Evolutionary conservation across 1,284 basidiomycete species (phyloP).

Genomic region (Ustilago shanxiensis): DNA sequence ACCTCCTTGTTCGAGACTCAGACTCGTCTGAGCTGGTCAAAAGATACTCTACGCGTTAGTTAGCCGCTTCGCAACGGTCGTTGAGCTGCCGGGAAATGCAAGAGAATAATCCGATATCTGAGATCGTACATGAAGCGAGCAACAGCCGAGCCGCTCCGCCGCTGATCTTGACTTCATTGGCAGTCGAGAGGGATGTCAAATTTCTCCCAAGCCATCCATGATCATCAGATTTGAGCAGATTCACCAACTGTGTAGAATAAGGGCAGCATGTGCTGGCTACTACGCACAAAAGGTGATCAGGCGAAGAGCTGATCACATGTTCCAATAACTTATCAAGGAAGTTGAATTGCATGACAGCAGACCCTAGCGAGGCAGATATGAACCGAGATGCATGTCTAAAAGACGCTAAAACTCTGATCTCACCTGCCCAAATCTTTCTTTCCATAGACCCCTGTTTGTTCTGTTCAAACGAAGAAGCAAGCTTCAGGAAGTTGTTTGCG

Average conservation of each 20-base stretch:
- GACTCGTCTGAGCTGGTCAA: not conserved
- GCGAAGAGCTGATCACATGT: too few species aligned
- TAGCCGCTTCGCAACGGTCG: not conserved
- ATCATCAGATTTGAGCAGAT: too few species aligned
- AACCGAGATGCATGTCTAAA: not conserved
- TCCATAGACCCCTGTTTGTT: not conserved
- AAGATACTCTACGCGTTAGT: not conserved
- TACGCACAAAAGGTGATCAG: too few species aligned
- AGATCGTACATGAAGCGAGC: conserved; percentile 8
- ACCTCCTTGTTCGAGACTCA: not conserved
- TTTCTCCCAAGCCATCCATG: not conserved
- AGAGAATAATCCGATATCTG: conserved; percentile 30
- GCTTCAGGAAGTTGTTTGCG: too few species aligned
- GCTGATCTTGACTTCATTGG: not conserved
- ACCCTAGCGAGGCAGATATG: not conserved
- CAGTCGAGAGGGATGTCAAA: not conserved
- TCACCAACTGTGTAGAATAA: not conserved
- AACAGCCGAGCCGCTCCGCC: conserved; percentile 12
- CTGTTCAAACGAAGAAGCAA: not conserved
- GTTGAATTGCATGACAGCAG: not conserved
- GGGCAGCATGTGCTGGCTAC: too few species aligned
- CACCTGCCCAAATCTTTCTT: not conserved
- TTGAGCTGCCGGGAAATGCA: conserved; percentile 17
- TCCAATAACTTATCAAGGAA: too few species aligned
- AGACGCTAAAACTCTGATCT: not conserved